Conservation (phyloP, 345 rosid genomes). For the Linum trigynum region DNA sequence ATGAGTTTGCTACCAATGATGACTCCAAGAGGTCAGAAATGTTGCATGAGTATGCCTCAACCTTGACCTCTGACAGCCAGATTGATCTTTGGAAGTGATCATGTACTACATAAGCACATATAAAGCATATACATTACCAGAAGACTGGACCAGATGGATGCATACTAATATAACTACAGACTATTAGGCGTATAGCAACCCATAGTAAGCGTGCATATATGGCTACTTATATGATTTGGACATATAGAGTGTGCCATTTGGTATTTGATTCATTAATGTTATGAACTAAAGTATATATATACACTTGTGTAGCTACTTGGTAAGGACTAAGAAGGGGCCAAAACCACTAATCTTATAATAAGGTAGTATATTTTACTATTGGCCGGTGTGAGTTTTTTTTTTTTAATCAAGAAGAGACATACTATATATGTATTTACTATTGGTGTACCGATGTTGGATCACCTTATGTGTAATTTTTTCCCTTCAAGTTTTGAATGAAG, state of each 20-base stretch:
- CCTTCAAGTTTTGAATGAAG: too few relatives aligned
- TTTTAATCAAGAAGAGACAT: too few relatives aligned
- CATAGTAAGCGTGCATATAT: slow-evolving; percentile 7
- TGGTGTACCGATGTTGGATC: too few relatives aligned
- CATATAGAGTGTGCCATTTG: slow-evolving; percentile 17
- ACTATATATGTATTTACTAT: too few relatives aligned
- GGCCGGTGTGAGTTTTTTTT: too few relatives aligned
- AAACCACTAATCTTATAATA: too few relatives aligned
- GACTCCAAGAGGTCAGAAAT: slow-evolving; percentile 43
- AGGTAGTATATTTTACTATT: too few relatives aligned
- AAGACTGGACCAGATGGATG: slow-evolving; percentile 10
- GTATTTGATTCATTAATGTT: slow-evolving; percentile 15
- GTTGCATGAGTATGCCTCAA: slow-evolving; percentile 49
- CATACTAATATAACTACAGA: slow-evolving; percentile 39
- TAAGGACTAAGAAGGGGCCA: slow-evolving; percentile 15
- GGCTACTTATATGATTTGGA: slow-evolving; percentile 16
- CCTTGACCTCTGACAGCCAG: slow-evolving; percentile 63
- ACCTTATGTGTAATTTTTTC: too few relatives aligned
- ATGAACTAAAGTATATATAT: slow-evolving; percentile 16
- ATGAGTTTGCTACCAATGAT: slow-evolving; percentile 12
- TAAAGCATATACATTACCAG: slow-evolving; percentile 10
- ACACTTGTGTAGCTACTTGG: slow-evolving; percentile 18
- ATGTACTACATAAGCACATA: slow-evolving; percentile 11
- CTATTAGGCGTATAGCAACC: slow-evolving; percentile 15
- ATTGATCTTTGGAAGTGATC: slow-evolving; percentile 85